Base-by-base conservation (phyloP, 2,329 filamentous ascomycete genomes). In the Escovopsis weberi region DNA sequence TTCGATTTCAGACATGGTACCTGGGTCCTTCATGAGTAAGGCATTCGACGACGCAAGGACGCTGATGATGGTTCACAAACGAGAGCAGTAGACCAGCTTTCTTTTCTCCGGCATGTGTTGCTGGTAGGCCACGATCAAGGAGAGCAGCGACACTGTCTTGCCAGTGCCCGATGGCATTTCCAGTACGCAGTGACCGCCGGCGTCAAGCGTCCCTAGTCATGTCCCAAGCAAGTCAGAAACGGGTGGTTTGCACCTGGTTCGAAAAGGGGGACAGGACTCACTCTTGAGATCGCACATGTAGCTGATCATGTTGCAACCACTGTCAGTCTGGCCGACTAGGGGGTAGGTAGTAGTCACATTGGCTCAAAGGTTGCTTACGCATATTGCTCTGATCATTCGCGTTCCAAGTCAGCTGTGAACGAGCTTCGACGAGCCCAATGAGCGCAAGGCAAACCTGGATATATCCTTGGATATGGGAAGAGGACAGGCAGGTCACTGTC, bases 141-240 rank as follows among this genome's bases (percentile, higher is more conserved):
- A 95, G 37, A 98, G 70, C 4, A 98, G 71, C 9, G 91, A 95
- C 26, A 98, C 85, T 0, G 91, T 98, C 69, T 98, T 98, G 47
- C 91, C 91, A 23, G 91, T 98, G 37, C 91, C 91, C 46, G 91
- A 98, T 62, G 91, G 91, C 91, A 98, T 98, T 66, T 98, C 91
- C 53, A 98, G 67, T 19, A 98, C 89, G 61, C 88, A 95, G 65
- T 98, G 87, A 47, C 91, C 93, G 41, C 85, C 85, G 18, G 82
- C 83, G 71, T 98, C 91, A 55, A 98, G 80, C 18, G 91, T 96
- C 52, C 69, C 70, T 74, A 37, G 36, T 7, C 6, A 37, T 10
- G 23, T 36, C 33, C 4, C 18, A 19, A 12, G 11, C 39, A 12
- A 10, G 39, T 40, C 18, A 37, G 30, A 28, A 26, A 15, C 4